Percentiles rank a stretch among this genome's conserved stretches.
Conservation (phyloP, 148 eudicot genomes). For the Beta vulgaris region DNA sequence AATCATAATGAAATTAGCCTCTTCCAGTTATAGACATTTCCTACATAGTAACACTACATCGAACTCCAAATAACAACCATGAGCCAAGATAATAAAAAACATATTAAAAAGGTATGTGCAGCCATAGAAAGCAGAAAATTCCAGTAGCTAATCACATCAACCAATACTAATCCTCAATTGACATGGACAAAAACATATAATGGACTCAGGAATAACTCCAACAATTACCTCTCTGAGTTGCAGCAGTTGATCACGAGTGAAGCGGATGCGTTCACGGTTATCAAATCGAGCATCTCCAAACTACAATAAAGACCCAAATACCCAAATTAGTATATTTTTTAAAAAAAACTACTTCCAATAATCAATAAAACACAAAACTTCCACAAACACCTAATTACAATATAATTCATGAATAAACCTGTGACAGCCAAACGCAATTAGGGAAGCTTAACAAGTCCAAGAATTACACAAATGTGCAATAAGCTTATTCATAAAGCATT, state of each 20-base stretch:
- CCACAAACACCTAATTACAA: neutral
- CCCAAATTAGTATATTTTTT: neutral
- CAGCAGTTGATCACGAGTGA: slow-evolving; percentile 68
- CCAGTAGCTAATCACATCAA: neutral
- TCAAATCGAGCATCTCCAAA: slow-evolving; percentile 82
- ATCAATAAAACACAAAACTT: neutral
- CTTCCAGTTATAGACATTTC: neutral
- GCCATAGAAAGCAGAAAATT: neutral
- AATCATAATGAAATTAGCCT: neutral
- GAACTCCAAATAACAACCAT: neutral
- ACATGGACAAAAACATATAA: neutral
- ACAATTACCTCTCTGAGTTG: slow-evolving; percentile 77
- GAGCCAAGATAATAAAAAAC: too few species aligned
- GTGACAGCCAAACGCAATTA: neutral
- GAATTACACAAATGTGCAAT: neutral
- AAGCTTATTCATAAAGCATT: too few species aligned
- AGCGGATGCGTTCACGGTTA: slow-evolving; percentile 69
- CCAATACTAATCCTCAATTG: neutral
- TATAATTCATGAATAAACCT: neutral
- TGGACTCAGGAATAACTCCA: neutral
- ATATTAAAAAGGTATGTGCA: neutral
- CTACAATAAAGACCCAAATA: slow-evolving; percentile 29
- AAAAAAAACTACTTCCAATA: neutral
- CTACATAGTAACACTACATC: neutral
- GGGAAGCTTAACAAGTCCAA: neutral